A percentile compares a stretch with the other conserved stretches of the same genome.
phyloP scores from a whole-genome alignment of 768 basidiomycete species.

The Leccinellum luteum region DNA sequence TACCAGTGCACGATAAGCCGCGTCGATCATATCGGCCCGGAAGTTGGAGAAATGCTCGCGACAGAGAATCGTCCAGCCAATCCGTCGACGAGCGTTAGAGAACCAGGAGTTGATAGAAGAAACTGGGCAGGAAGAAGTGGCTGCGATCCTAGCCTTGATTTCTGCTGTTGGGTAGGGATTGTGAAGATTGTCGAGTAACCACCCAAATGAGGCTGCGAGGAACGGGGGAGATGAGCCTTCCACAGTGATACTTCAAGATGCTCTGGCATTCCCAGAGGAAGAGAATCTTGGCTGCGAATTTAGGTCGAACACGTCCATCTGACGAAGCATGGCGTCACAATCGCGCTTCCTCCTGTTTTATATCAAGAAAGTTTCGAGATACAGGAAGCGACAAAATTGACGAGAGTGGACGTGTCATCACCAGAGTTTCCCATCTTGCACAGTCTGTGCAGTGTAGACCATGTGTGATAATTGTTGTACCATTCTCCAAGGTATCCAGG shows the following conservation, averaged over 20 bases:
- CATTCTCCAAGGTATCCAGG: too few species aligned
- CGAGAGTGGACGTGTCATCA: not conserved
- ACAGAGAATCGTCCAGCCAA: slow-evolving; percentile 50
- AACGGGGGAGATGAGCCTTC: too few species aligned
- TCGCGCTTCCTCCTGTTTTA: slow-evolving; percentile 8
- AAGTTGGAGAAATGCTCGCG: slow-evolving; percentile 26
- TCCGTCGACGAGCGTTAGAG: slow-evolving; percentile 43
- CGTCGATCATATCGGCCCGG: slow-evolving; percentile 26
- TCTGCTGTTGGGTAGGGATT: slow-evolving; percentile 48
- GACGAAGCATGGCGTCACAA: slow-evolving; percentile 5
- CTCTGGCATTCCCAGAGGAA: too few species aligned
- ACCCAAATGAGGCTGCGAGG: slow-evolving; percentile 30
- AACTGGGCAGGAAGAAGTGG: slow-evolving; percentile 19
- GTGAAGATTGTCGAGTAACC: slow-evolving; percentile 46
- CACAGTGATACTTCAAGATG: too few species aligned
- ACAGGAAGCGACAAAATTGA: not conserved
- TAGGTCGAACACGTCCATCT: not conserved
- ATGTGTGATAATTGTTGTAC: too few species aligned
- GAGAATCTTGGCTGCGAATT: too few species aligned
- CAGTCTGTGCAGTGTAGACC: too few species aligned
- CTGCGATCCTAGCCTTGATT: slow-evolving; percentile 23
- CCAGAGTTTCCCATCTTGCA: too few species aligned
- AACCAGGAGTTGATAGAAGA: slow-evolving; percentile 48
- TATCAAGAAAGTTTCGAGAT: not conserved
- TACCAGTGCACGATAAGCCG: slow-evolving; percentile 29